phyloP scores from a whole-genome alignment of 2,329 filamentous ascomycete genomes.

The Torrubiellomyces zombiae region DNA sequence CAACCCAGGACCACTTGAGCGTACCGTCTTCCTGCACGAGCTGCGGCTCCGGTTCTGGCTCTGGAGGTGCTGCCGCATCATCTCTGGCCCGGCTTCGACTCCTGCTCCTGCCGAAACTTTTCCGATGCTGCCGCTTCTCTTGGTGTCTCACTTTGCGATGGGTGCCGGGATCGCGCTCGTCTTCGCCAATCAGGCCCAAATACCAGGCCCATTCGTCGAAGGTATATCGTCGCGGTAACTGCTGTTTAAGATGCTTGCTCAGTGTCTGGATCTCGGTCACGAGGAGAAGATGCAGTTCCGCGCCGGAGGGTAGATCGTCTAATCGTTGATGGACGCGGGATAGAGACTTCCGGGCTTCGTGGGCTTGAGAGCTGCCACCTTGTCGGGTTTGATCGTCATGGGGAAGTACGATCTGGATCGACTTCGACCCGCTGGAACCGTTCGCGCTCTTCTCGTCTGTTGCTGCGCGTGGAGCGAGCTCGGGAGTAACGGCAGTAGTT shows the following conservation, averaged over 20 bases:
- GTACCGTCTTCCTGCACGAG: slow-evolving; percentile 1
- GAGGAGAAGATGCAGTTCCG: slow-evolving; percentile 47
- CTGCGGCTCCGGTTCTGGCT: no score
- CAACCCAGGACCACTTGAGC: slow-evolving; percentile 57
- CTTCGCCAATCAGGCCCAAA: slow-evolving; percentile 57
- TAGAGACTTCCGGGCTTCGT: slow-evolving; percentile 14
- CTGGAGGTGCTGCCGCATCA: no score
- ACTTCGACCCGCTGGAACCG: slow-evolving; percentile 1
- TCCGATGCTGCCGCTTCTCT: slow-evolving; percentile 6
- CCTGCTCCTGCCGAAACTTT: slow-evolving; percentile 3
- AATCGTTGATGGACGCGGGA: slow-evolving; percentile 19
- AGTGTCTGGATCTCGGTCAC: slow-evolving; percentile 54
- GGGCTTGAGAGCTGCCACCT: no score
- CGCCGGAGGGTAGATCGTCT: slow-evolving; percentile 22
- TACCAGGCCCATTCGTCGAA: slow-evolving; percentile 85
- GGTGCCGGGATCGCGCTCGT: slow-evolving; percentile 32
- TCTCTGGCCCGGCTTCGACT: no score
- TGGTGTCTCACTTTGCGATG: slow-evolving; percentile 26
- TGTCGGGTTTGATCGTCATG: slow-evolving; percentile 2
- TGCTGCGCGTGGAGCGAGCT: no score
- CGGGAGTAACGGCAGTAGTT: no score
- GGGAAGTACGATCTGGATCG: no score
- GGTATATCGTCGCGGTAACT: slow-evolving; percentile 45
- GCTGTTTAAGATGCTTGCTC: slow-evolving; percentile 41
- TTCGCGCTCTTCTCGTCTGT: slow-evolving; percentile 2